Base-by-base conservation (phyloP, 192 early-diverging fungal genomes). In the Backusella psychrophila region DNA sequence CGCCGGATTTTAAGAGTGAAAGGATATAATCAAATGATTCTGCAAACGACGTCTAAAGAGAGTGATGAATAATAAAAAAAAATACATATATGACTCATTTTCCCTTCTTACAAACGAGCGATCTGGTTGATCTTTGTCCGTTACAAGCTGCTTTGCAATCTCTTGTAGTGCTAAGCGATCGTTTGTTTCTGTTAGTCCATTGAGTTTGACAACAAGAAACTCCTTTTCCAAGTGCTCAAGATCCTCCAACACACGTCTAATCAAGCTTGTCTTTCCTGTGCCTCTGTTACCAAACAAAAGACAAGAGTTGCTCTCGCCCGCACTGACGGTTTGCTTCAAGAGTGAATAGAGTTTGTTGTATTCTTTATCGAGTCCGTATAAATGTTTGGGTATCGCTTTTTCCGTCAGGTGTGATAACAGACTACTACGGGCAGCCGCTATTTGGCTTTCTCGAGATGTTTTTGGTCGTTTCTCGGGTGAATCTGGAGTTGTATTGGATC, bases 221-320 rank as follows among this genome's bases (percentile, higher is more conserved):
- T 83, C 74, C 14, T 85, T 69, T 11, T 78, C 26, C 19, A 77
- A 83, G 79, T 59, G 69, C 6, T 6, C 0, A 3, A 82, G 46
- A 46, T 75, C 42, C 42, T 81, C 72, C n/a, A 79, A 19, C 0
- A 69, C 80, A 19, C 29, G 66, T 52, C 66, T 59, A 12, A 79
- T 72, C 3, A 91, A 76, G 29, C 84, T 71, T 3, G 91, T 85
- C 67, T 96, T 96, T 34, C 96, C 96, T 46, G 89, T 87, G 9
- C 94, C 94, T 69, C 91, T 85, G 46, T 88, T 90, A 1, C 97
- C 97, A 2, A 96, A 85, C 7, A 99, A 74, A 31, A 99, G 80
- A 34, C 93, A 92, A 0, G 95, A 93, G 78, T 97, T 99, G 66
- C 95, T 93, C 75, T 99, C 96, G 1, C 91, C 92, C 21, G 80